Conservation (phyloP, 75 land plant species). For the Pinus albicaulis region DNA sequence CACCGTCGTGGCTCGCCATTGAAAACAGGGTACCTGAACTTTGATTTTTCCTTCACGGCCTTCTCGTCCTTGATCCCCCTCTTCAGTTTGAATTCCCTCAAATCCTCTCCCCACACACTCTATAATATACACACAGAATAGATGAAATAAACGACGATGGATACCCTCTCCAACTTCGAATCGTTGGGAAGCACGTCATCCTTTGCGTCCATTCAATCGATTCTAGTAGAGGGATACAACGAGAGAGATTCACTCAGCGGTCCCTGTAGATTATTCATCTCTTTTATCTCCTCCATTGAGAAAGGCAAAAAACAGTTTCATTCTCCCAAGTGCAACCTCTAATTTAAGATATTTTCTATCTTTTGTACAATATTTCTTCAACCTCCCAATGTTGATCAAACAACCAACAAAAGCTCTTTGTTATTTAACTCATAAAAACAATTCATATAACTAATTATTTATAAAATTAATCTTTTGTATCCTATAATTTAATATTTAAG, state of each 20-base stretch:
- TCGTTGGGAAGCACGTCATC: constrained; percentile 68
- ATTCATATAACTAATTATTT: too few species aligned
- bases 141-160: constrained; percentile 58
- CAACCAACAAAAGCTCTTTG: too few species aligned
- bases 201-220: constrained; percentile 41
- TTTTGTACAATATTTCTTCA: too few species aligned
- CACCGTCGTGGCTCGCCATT: constrained; percentile 35
- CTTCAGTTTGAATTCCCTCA: constrained; percentile 48
- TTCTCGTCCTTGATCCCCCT: constrained; percentile 41
- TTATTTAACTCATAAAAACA: too few species aligned
- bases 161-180: constrained; percentile 34
- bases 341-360: constrained; percentile 47
- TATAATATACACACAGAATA: constrained; percentile 79
- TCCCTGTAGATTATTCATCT: constrained; percentile 50
- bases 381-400: too few species aligned
- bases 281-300: constrained; percentile 24
- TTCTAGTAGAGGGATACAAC: constrained; percentile 75
- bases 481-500: too few species aligned
- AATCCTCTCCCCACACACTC: constrained; percentile 57
- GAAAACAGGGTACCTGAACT: constrained; percentile 31
- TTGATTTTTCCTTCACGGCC: neutral
- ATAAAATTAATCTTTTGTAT: too few species aligned
- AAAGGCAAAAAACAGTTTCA: neutral
- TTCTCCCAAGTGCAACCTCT: constrained; percentile 37
- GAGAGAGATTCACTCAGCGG: constrained; percentile 69